These are phyloP conservation scores for Lipomyces yamanashiensis DNA, from an alignment of 805 yeast genomes.

Conservation along the genomic window DNA sequence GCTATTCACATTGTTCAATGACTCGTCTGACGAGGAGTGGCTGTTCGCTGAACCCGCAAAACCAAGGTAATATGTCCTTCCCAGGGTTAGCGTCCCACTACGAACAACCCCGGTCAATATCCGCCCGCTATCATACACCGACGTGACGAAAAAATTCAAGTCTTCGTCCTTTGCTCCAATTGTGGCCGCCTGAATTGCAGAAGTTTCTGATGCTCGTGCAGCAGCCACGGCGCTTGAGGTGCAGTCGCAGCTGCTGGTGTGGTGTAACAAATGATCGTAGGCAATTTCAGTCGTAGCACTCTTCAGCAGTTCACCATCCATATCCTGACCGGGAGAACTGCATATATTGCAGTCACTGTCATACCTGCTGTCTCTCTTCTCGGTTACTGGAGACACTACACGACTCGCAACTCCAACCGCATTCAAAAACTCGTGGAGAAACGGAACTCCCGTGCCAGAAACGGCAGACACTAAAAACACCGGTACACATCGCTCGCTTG, in stretches of 20 bases:
- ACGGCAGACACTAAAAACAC: slow-evolving; percentile 35
- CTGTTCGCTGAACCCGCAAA: slow-evolving; percentile 2
- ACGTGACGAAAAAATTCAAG: slow-evolving; percentile 31
- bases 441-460: slow-evolving; percentile 27
- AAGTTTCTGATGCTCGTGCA: slow-evolving; percentile 6
- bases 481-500: slow-evolving; percentile 25
- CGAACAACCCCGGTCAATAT: slow-evolving; percentile 34
- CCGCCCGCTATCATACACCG: slow-evolving; percentile 34
- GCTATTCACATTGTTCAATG: neutral
- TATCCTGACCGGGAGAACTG: neutral
- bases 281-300: slow-evolving; percentile 1
- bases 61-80: slow-evolving; percentile 21
- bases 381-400: neutral
- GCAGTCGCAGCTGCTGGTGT: slow-evolving; percentile 25
- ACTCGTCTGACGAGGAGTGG: slow-evolving; percentile 12
- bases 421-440: slow-evolving; percentile 27
- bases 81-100: slow-evolving; percentile 25
- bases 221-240: slow-evolving; percentile 1
- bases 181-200: neutral
- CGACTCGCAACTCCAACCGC: slow-evolving; percentile 15
- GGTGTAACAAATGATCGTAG: slow-evolving; percentile 25
- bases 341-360: neutral
- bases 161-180: slow-evolving; percentile 5
- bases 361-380: neutral
- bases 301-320: neutral